phyloP scores from a whole-genome alignment of 1,284 basidiomycete species.

The Sanguinoderma infundibulare region DNA sequence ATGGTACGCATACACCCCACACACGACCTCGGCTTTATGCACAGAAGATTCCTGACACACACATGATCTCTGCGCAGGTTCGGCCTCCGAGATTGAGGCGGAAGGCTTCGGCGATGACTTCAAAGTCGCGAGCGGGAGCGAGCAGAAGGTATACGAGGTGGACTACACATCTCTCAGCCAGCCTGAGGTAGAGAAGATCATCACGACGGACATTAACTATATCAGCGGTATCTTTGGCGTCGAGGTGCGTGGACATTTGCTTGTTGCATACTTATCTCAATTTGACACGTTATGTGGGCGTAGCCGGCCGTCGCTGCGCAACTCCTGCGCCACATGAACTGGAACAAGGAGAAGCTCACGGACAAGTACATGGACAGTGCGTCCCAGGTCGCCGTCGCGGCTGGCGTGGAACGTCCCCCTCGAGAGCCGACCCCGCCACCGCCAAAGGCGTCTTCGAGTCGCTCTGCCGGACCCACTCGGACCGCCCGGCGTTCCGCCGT shows the following conservation, averaged over 20 bases:
- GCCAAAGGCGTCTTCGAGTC: slow-evolving; percentile 29
- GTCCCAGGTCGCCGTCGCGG: slow-evolving; percentile 67
- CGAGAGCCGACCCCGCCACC: slow-evolving; percentile 33
- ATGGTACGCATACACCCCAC: slow-evolving; percentile 39
- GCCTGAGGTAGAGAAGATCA: slow-evolving; percentile 74
- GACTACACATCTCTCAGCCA: slow-evolving; percentile 80
- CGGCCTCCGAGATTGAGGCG: slow-evolving; percentile 65
- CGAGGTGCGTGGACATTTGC: slow-evolving; percentile 50
- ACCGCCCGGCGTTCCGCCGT: slow-evolving; percentile 48
- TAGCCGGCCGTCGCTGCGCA: slow-evolving; percentile 58
- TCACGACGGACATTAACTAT: slow-evolving; percentile 81
- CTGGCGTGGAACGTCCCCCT: slow-evolving; percentile 55
- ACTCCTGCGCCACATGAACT: slow-evolving; percentile 84
- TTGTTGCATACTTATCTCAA: neutral
- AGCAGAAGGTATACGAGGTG: slow-evolving; percentile 76
- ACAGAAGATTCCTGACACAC: neutral
- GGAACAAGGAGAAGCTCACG: slow-evolving; percentile 97
- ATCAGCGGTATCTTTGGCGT: slow-evolving; percentile 86
- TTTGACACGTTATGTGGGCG: slow-evolving; percentile 33
- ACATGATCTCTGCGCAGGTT: slow-evolving; percentile 36
- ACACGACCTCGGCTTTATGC: slow-evolving; percentile 8
- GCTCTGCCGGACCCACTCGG: slow-evolving; percentile 34
- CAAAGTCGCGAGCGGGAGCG: slow-evolving; percentile 56
- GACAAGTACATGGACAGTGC: slow-evolving; percentile 95
- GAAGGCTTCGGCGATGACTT: slow-evolving; percentile 67